phyloP scores from a whole-genome alignment of 331 rosid genomes.

The Ulmus americana region DNA sequence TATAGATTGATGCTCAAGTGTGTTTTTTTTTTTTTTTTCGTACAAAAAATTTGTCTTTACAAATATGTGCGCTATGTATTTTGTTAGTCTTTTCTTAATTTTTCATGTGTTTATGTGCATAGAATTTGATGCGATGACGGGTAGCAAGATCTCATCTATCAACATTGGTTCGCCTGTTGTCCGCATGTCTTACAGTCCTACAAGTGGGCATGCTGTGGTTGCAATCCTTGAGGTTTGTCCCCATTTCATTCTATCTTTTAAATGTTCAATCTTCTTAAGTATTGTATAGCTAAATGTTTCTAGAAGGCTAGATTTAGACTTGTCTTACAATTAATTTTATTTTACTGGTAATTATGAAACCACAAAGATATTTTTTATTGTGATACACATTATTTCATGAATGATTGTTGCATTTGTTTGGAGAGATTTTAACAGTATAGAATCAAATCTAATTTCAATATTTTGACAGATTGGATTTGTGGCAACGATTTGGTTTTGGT shows the following conservation, averaged over 20 bases:
- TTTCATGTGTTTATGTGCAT: slow-evolving; percentile 19
- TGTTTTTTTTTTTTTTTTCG: not conserved
- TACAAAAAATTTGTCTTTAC: not conserved
- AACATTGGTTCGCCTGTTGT: slow-evolving; percentile 89
- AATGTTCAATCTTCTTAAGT: not conserved
- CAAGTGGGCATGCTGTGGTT: slow-evolving; percentile 79
- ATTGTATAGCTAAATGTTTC: not conserved
- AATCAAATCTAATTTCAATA: not conserved
- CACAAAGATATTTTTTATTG: not conserved
- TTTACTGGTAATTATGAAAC: not conserved
- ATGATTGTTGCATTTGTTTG: not conserved
- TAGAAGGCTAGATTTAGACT: not conserved
- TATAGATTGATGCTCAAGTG: not conserved
- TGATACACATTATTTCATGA: not conserved
- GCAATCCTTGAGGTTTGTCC: slow-evolving; percentile 75
- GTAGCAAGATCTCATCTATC: slow-evolving; percentile 85
- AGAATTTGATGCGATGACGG: slow-evolving; percentile 94
- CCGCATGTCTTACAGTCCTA: slow-evolving; percentile 88
- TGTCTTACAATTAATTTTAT: not conserved
- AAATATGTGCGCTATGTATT: not conserved
- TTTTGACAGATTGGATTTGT: not conserved
- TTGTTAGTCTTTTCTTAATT: slow-evolving; percentile 6
- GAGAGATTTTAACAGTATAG: not conserved
- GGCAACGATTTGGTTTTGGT: not conserved
- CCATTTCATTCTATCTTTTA: slow-evolving; percentile 17